Evolutionary conservation across 768 basidiomycete genomes (phyloP).

Genomic region (Leucocoprinus birnbaumii): DNA sequence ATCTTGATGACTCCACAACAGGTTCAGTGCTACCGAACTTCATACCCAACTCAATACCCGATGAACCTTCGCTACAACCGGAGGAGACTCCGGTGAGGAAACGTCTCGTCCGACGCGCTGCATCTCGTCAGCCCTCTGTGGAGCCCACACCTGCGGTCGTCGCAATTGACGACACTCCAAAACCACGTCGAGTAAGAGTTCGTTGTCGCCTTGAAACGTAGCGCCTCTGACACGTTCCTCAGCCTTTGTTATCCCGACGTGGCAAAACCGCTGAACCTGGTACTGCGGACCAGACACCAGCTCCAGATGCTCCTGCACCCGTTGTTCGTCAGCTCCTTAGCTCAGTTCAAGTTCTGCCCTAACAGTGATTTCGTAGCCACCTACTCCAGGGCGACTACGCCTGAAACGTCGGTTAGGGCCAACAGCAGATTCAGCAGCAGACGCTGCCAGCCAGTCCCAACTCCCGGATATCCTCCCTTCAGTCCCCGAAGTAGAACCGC

Average conservation of each 20-base stretch:
- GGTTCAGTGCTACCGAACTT: slow-evolving; percentile 34
- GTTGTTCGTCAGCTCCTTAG: slow-evolving; percentile 14
- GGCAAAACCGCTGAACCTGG: slow-evolving; percentile 32
- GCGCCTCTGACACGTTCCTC: neutral
- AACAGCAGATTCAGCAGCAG: slow-evolving; percentile 8
- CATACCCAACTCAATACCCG: slow-evolving; percentile 49
- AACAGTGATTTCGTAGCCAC: slow-evolving; percentile 28
- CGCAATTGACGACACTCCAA: slow-evolving; percentile 7
- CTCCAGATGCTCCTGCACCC: neutral
- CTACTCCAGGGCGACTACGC: slow-evolving; percentile 36
- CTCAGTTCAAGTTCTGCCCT: neutral
- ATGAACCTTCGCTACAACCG: slow-evolving; percentile 44
- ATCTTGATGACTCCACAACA: slow-evolving; percentile 25
- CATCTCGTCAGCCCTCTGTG: slow-evolving; percentile 38
- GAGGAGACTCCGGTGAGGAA: slow-evolving; percentile 18
- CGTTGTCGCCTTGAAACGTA: neutral
- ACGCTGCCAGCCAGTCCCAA: slow-evolving; percentile 13
- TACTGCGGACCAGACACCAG: neutral
- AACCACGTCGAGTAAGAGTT: slow-evolving; percentile 10
- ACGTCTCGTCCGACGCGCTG: slow-evolving; percentile 32
- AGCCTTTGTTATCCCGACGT: slow-evolving; percentile 35
- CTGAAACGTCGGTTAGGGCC: slow-evolving; percentile 56
- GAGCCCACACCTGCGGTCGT: slow-evolving; percentile 21
- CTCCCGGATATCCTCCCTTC: slow-evolving; percentile 15
- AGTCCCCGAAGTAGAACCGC: slow-evolving; percentile 42